Evolutionary conservation across 2,329 filamentous ascomycete genomes (phyloP), one percentile per base, ranked within the genome.

Genomic region (Emericellopsis atlantica): DNA sequence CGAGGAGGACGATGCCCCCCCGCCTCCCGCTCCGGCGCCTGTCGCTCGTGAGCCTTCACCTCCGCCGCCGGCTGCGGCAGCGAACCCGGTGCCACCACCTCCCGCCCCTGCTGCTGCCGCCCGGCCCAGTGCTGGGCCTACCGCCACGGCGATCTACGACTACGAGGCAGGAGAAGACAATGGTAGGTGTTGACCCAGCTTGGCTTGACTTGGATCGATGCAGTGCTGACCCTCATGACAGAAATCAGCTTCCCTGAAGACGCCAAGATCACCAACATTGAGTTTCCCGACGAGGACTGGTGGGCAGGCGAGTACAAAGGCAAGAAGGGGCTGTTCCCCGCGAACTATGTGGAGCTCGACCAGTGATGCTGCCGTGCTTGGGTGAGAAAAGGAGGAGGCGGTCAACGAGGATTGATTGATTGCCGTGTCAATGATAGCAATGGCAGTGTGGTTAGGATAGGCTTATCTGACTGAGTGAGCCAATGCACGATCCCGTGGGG

Each of bases 201-300:
- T 18, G n/a, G 7, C 32, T 18, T 18, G 7, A n/a, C 12, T 14
- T 12, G 31, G 31, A 12, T 35, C 18, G 18, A 14, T 10, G 15
- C 5, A 15, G 4, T 42, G 45, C 52, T 55, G 45, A 53, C 53
- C 54, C 50, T 67, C 54, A 78, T 23, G 24, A 39, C 51, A 79
- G 74, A 79, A 51, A 55, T 79, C 47, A 88, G 82, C 58, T 98
- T 98, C 67, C 86, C 87, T 3, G 92, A 98, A 54, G 82, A 84
- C 24, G 90, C 84, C 32, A 87, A 70, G 47, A 82, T 98, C 51
- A 83, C 75, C 23, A 74, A 83, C 54, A 67, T 98, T 48, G 86
- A 95, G 67, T 96, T 96, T 62, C 92, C 92, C 2, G 92, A 96
- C 53, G 90, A 96, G 49, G 92, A 98, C 57, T 98, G 92, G 92